Evolutionary conservation across 2,329 filamentous ascomycete genomes (phyloP), one percentile per base, ranked within the genome.

Genomic region (Nothophoma quercina): DNA sequence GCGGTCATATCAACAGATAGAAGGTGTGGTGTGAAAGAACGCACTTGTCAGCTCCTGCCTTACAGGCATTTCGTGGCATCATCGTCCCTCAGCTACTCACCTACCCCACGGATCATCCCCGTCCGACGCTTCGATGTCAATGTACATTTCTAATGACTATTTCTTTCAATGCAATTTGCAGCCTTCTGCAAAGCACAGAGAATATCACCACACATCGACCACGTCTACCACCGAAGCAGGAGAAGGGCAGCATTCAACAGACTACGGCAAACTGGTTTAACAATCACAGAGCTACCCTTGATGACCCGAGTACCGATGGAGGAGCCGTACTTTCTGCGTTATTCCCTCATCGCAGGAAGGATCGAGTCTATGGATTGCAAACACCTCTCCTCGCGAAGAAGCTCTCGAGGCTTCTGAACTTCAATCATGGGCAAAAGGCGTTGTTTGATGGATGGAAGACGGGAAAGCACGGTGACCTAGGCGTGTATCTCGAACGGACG

Each of bases 341-440:
- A 0, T 82, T 96, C 0, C 91, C 92, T 0, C 87, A 92, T 57
- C 86, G 83, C 59, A 82, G 91, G 45, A 87, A 85, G 2, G 91
- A 96, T 67, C 84, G 91, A 22, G 89, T 93, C 2, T 96, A 93
- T 69, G 83, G 81, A 29, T 79, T 96, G 1, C 85, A 90, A 65
- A 77, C 84, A 23, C 68, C 76, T 7, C 80, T 77, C 0, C 78
- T 96, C 0, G 83, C 87, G 49, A 84, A 81, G 43, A 83, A 90
- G n/a, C 80, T 96, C 13, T 83, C 81, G 3, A 83, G 86, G 25
- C 83, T 85, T 16, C 78, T 93, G n/a, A 73, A 81, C 4, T 79
- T 96, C 19, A 86, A 88, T 1, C 75, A 78, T 3, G 84, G 82
- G 2, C 83, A 90, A 12, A 78, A 82, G 22, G 75, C 76, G 12